A percentile compares a stretch with the other conserved stretches of the same genome.
phyloP scores from a whole-genome alignment of 108 stramenopile genomes.

The Skeletonema menzelii region DNA sequence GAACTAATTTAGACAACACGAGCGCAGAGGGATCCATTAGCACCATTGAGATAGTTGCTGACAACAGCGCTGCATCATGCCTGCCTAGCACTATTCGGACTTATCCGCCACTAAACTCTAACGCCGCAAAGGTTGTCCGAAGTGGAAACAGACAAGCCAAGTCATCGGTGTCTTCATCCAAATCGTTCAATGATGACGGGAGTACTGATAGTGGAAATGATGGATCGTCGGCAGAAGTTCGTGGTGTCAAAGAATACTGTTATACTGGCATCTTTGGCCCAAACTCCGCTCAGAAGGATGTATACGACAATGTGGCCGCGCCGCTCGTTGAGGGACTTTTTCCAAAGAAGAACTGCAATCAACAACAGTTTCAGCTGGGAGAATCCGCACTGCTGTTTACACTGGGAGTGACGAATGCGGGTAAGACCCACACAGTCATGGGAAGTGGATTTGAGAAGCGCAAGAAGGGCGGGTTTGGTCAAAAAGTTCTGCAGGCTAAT shows the following conservation, averaged over 20 bases:
- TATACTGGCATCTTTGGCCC: constrained; percentile 73
- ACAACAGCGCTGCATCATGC: constrained; percentile 9
- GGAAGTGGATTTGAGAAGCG: constrained; percentile 63
- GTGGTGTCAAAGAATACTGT: constrained; percentile 72
- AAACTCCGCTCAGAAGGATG: constrained; percentile 56
- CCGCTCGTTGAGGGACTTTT: constrained; percentile 77
- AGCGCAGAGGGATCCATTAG: constrained; percentile 22
- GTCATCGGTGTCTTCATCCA: constrained; percentile 16
- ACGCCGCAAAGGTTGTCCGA: constrained; percentile 61
- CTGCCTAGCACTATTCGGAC: constrained; percentile 67
- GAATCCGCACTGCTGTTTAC: constrained; percentile 91
- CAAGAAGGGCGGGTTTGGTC: constrained; percentile 7
- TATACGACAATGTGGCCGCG: constrained; percentile 66
- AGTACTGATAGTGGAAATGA: constrained; percentile 26
- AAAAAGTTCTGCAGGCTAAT: background rate
- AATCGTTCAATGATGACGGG: constrained; percentile 40
- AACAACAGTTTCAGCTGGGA: constrained; percentile 17
- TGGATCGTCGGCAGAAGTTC: constrained; percentile 28
- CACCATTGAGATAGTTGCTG: constrained; percentile 57
- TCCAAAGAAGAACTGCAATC: constrained; percentile 15
- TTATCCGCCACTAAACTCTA: constrained; percentile 67
- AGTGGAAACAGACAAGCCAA: constrained; percentile 9
- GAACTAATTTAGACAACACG: constrained; percentile 13
- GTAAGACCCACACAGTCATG: constrained; percentile 97
- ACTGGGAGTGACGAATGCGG: constrained; percentile 98